phyloP scores from a whole-genome alignment of 176 grass and related monocot species.

The Bonia amplexicaulis region DNA sequence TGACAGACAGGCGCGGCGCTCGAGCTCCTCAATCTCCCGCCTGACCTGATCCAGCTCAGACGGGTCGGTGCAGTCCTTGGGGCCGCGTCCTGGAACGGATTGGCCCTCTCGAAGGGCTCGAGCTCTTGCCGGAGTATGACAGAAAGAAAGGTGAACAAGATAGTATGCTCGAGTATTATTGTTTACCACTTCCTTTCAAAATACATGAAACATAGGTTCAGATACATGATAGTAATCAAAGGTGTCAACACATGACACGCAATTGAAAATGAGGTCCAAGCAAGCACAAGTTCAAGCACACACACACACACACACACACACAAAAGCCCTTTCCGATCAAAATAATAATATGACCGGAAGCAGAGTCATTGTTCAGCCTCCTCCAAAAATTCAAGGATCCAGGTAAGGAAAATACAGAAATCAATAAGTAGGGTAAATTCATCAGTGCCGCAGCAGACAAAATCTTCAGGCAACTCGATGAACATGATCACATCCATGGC shows the following conservation, averaged over 20 bases:
- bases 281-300: slow-evolving; percentile 21
- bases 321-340: slow-evolving; percentile 44
- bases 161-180: slow-evolving; percentile 33
- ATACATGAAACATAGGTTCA: slow-evolving; percentile 35
- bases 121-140: no score
- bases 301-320: slow-evolving; percentile 13
- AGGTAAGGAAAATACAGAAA: slow-evolving; percentile 39
- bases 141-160: background rate
- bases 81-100: no score
- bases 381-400: slow-evolving; percentile 60
- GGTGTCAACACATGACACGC: slow-evolving; percentile 25
- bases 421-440: slow-evolving; percentile 31
- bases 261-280: slow-evolving; percentile 31
- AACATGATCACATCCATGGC: slow-evolving; percentile 65
- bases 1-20: no score
- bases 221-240: slow-evolving; percentile 38
- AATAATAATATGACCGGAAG: slow-evolving; percentile 65
- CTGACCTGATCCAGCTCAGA: no score
- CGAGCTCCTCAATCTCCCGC: no score
- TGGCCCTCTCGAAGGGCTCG: no score
- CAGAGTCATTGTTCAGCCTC: slow-evolving; percentile 32
- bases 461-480: slow-evolving; percentile 41
- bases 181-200: slow-evolving; percentile 5
- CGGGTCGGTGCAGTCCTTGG: no score
- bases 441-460: slow-evolving; percentile 39